Percentiles rank a stretch among this genome's conserved stretches.
Conservation (phyloP, 768 basidiomycete genomes). For the Panellus pusillus region DNA sequence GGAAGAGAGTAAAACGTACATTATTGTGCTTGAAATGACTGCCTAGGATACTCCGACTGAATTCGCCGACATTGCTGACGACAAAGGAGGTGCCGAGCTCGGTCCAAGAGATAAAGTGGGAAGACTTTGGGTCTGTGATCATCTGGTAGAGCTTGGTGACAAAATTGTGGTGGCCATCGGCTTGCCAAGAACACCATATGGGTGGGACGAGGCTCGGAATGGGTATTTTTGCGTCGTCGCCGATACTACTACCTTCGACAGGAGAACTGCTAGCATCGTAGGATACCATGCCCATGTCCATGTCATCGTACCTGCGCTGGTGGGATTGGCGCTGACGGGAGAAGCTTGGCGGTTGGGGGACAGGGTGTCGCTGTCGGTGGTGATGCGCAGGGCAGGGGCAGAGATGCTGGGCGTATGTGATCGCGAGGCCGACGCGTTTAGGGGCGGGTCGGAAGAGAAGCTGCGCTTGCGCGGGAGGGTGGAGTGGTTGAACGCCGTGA, state of each 20-base stretch:
- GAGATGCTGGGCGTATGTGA: constrained; percentile 17
- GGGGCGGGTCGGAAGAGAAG: constrained; percentile 49
- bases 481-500: constrained; percentile 55
- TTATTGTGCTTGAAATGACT: constrained; percentile 92
- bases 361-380: constrained; percentile 41
- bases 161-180: constrained; percentile 74
- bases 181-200: constrained; percentile 60
- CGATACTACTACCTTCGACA: constrained; percentile 47
- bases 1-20: constrained; percentile 42
- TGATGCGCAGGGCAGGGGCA: constrained; percentile 25
- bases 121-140: constrained; percentile 81
- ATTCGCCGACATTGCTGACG: constrained; percentile 83
- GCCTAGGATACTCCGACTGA: constrained; percentile 80
- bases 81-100: constrained; percentile 82
- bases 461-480: constrained; percentile 68
- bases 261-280: constrained; percentile 34
- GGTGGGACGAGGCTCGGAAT: constrained; percentile 29
- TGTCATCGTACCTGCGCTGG: constrained; percentile 54
- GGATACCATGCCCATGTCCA: constrained; percentile 47
- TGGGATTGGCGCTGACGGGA: constrained; percentile 24
- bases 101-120: constrained; percentile 82
- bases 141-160: constrained; percentile 89
- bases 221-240: constrained; percentile 23
- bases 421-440: constrained; percentile 18
- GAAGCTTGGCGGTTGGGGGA: constrained; percentile 21